Percentiles rank a stretch among this genome's conserved stretches.
Evolutionary conservation across 2,329 filamentous ascomycete species (phyloP).

Genomic region (Periconia macrospinosa): DNA sequence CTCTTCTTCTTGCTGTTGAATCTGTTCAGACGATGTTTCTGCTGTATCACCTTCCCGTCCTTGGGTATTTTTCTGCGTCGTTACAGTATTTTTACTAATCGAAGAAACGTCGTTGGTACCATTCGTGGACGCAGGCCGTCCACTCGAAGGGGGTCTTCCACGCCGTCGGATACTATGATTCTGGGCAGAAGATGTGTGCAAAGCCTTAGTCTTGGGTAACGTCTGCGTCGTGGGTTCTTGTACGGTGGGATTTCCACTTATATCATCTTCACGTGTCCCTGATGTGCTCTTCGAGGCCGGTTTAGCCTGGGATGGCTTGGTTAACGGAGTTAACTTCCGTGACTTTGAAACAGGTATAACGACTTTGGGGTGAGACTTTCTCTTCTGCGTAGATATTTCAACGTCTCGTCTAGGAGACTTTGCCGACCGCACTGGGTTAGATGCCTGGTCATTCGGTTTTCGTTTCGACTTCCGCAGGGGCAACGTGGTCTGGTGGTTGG

Average conservation of each 20-base stretch:
- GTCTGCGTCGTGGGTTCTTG: background rate
- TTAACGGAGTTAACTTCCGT: background rate
- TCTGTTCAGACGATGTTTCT: too few relatives aligned
- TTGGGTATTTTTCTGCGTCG: background rate
- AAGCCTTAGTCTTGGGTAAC: background rate
- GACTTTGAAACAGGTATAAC: background rate
- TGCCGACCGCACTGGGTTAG: background rate
- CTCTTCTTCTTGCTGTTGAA: too few relatives aligned
- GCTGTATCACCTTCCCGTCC: background rate
- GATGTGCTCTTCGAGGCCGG: background rate
- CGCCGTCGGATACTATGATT: background rate
- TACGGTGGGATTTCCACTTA: too few relatives aligned
- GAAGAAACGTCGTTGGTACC: background rate
- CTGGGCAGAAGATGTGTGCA: background rate
- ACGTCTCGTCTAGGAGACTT: constrained; percentile 7
- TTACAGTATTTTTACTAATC: background rate
- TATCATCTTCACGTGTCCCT: too few relatives aligned
- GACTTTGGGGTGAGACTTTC: background rate
- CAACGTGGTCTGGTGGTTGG: background rate
- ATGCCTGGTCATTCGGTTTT: background rate
- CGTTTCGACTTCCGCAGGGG: constrained; percentile 5
- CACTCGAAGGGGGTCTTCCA: background rate
- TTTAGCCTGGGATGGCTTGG: background rate
- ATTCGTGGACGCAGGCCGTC: background rate
- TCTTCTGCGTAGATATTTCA: background rate